Percentiles rank a stretch among this genome's conserved stretches.
Conservation (phyloP, 768 basidiomycete genomes). For the Macrolepiota albuminosa region DNA sequence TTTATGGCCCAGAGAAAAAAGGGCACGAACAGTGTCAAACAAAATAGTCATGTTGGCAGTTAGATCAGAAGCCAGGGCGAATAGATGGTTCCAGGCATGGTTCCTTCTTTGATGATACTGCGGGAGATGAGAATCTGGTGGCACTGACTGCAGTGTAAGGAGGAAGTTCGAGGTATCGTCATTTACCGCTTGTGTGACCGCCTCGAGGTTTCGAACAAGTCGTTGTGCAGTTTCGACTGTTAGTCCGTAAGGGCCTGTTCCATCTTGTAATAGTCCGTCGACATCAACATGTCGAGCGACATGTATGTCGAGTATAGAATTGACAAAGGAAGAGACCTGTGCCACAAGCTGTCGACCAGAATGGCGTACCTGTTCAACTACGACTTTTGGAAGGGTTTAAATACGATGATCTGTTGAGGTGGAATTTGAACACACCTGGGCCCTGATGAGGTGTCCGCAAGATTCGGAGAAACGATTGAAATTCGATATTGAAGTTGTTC, state of each 20-base stretch:
- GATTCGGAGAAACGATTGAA: slow-evolving; percentile 32
- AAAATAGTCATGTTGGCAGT: slow-evolving; percentile 51
- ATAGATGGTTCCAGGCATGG: slow-evolving; percentile 39
- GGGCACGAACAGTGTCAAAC: slow-evolving; percentile 53
- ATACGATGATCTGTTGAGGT: not conserved
- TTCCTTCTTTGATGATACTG: slow-evolving; percentile 25
- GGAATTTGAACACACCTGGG: slow-evolving; percentile 29
- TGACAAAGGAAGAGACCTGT: slow-evolving; percentile 53
- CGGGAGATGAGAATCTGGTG: slow-evolving; percentile 29
- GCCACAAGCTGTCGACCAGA: slow-evolving; percentile 48
- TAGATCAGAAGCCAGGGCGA: slow-evolving; percentile 45
- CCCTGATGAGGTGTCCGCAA: slow-evolving; percentile 27
- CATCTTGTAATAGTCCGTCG: slow-evolving; percentile 59
- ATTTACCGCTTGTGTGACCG: slow-evolving; percentile 64
- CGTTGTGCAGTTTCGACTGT: slow-evolving; percentile 65
- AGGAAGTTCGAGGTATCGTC: slow-evolving; percentile 65
- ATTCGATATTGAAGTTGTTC: slow-evolving; percentile 44
- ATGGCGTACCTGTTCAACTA: slow-evolving; percentile 36
- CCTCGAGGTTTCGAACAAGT: slow-evolving; percentile 68
- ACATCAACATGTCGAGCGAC: slow-evolving; percentile 81
- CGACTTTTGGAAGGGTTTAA: not conserved
- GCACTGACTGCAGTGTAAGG: slow-evolving; percentile 49
- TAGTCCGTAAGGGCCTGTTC: slow-evolving; percentile 50
- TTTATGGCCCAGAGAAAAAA: slow-evolving; percentile 61
- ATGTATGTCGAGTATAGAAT: slow-evolving; percentile 64